Conservation (phyloP, 2,329 filamentous ascomycete species). For the Sphaerostilbella broomeana region DNA sequence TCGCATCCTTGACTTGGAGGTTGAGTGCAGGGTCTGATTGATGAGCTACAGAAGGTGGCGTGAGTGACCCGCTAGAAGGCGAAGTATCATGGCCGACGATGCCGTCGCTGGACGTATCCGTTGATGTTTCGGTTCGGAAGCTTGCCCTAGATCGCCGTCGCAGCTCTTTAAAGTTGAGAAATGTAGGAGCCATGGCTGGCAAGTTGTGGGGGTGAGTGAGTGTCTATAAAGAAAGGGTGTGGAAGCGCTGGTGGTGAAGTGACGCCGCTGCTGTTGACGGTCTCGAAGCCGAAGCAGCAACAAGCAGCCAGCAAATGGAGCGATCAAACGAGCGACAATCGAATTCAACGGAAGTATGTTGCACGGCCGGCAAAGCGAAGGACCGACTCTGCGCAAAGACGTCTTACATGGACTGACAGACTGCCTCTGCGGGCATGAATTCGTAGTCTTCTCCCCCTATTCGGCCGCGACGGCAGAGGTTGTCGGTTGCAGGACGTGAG, state of each 20-base stretch:
- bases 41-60: constrained; percentile 66
- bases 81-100: constrained; percentile 51
- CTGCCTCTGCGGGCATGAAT: constrained; percentile 3
- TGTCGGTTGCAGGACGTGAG: constrained; percentile 9
- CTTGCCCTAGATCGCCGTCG: constrained; percentile 70
- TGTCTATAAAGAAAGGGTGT: no score
- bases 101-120: constrained; percentile 56
- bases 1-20: constrained; percentile 49
- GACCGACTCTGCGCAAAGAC: neutral
- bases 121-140: constrained; percentile 59
- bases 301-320: neutral
- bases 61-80: constrained; percentile 62
- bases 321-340: constrained; percentile 6
- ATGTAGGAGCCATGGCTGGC: constrained; percentile 51
- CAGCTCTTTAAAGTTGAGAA: constrained; percentile 64
- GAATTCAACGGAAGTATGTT: constrained; percentile 1
- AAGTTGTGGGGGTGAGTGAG: no score
- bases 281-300: no score
- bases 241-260: no score
- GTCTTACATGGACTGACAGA: constrained; percentile 1
- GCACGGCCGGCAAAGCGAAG: constrained; percentile 1
- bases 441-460: neutral
- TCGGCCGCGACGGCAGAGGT: neutral
- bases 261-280: no score
- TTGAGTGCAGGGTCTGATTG: constrained; percentile 59